phyloP scores from a whole-genome alignment of 768 basidiomycete genomes.

The Hericium rajendrae region DNA sequence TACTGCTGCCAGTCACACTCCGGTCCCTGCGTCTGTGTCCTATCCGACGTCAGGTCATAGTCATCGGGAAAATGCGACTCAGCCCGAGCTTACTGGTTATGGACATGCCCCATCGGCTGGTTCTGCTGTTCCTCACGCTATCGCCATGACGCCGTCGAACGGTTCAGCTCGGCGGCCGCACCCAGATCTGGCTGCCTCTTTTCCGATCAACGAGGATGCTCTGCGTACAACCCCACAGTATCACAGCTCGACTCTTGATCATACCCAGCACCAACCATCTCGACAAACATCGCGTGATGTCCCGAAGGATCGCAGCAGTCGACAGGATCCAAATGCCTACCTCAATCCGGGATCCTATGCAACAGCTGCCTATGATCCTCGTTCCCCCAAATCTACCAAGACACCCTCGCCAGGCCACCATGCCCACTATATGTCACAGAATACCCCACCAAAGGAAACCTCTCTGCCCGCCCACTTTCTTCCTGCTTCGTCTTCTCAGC shows the following conservation, averaged over 20 bases:
- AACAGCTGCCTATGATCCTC: not conserved
- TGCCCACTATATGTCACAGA: conserved; percentile 8
- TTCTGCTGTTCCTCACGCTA: not conserved
- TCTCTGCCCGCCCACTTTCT: not conserved
- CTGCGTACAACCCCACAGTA: conserved; percentile 3
- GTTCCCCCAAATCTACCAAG: conserved; percentile 11
- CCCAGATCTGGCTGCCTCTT: conserved; percentile 8
- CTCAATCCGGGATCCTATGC: not conserved
- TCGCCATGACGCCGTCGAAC: not conserved
- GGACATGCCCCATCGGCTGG: not conserved
- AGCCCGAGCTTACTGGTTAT: not conserved
- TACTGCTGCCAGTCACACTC: not conserved
- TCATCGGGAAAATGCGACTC: not conserved
- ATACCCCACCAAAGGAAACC: conserved; percentile 9
- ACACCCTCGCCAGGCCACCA: conserved; percentile 10
- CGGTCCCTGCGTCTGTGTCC: too few relatives aligned
- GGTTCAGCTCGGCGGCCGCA: conserved; percentile 1
- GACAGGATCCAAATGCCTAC: not conserved
- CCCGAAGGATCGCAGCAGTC: not conserved
- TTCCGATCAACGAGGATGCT: conserved; percentile 13
- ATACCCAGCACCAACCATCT: not conserved
- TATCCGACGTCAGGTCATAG: too few relatives aligned
- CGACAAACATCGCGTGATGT: not conserved
- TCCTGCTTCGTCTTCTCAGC: not conserved
- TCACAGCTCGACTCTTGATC: not conserved